Base-by-base conservation (phyloP, 208 protist genomes). In the Acanthamoeba culbertsoni region DNA sequence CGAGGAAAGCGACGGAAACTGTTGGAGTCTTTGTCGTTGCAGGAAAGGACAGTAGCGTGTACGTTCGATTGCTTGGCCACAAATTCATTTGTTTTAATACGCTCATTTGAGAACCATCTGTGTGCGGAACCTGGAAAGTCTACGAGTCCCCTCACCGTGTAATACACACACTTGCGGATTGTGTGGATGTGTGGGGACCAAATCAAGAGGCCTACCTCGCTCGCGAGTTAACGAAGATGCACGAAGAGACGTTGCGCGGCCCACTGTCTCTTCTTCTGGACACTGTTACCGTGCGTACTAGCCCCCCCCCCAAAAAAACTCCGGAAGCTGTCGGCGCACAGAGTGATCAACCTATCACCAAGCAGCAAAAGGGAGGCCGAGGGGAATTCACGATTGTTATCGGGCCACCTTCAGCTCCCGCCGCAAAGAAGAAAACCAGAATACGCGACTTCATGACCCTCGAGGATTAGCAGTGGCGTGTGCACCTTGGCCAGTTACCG, bases 201-300 rank as follows among this genome's bases (percentile, higher is more conserved):
- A 43, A 84, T n/a, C 73, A 84, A 84, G 73, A 84, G 31, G 73
- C 73, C 73, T 84, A 84, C 55, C 73, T 84, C 4, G 73, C 73
- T 0, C 73, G 73, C 10, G 73, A 84, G 28, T 18, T 84, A 43
- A 84, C 73, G 42, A 84, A 84, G 73, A 5, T 84, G 43, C 73
- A 84, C 43, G 73, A 84, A 37, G 42, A 84, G 28, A 55, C 73
- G 31, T 0, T 84, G 43, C 73, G 73, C 73, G 43, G 43, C 0
- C 26, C 73, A 14, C 45, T 84, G 28, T 31, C 23, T 10, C 6
- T 20, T 10, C 35, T 84, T 37, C 37, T 84, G 42, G 42, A 51
- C 28, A 37, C 23, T 5, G 43, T 84, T 18, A 55, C 26, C 42
- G 73, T 84, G n/a, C n/a, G n/a, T n/a, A n/a, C n/a, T n/a, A n/a